Evolutionary conservation across 768 basidiomycete species (phyloP), one percentile per base, ranked within the genome.

Genomic region (Calocybe indica): DNA sequence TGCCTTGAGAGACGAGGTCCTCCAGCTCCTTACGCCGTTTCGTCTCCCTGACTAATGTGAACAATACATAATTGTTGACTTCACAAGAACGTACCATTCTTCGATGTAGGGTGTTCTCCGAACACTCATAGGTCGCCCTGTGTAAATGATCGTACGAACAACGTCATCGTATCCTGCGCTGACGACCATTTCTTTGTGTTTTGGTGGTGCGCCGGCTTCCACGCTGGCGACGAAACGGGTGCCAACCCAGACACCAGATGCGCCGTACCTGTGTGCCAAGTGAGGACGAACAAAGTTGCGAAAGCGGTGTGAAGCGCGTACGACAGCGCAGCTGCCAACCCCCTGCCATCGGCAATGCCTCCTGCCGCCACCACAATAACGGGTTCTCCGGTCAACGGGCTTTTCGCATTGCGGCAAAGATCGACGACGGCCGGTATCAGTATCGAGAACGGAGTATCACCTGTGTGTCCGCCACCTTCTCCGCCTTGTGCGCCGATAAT

Each of bases 401-500:
- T 88, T 55, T 73, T 85, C 37, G 71, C 68, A 53, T 71, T 66
- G 58, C 76, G 80, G 66, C 84, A 88, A n/a, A 84, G 59, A 62
- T 92, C 92, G 40, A 92, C 88, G 44, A 83, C 80, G 0, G 85
- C 80, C 7, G 90, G 91, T 43, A 92, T 85, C 30, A 93, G 77
- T 52, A 92, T 76, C 8, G 85, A 87, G 61, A 88, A 88, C 1
- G 87, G 76, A 8, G 77, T 88, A 46, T 89, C 85, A 36, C 92
- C 88, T 1, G 91, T 92, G 67, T 92, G 91, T 9, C 90, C 91
- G 28, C 91, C 90, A 13, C 89, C 91, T 64, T 92, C 90, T 12
- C 88, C 88, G 32, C 85, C 87, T 62, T 89, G 89, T 1, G 88
- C 90, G 59, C 91, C 90, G 40, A 94, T 91, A 51, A 93, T 80